Percentiles rank a stretch among this genome's conserved stretches.
Evolutionary conservation across 306 rosid species (phyloP).

Genomic region (Cyclanthera cordifolia): DNA sequence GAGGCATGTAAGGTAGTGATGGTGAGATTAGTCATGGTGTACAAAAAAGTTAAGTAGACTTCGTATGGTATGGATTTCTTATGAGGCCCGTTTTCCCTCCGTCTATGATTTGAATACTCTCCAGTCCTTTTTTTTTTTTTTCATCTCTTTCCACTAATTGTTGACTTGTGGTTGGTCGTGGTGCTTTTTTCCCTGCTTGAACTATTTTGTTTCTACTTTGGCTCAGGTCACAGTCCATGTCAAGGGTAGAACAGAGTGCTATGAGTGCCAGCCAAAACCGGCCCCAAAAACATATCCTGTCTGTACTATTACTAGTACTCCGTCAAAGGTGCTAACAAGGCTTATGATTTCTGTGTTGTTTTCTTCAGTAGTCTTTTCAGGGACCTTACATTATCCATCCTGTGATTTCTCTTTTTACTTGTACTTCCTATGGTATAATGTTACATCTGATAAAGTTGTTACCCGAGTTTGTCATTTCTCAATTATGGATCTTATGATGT

Average conservation of each 20-base stretch:
- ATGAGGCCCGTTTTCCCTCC: neutral
- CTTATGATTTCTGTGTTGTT: neutral
- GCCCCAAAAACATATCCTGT: conserved; percentile 98
- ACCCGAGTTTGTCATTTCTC: neutral
- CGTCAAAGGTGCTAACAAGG: conserved; percentile 62
- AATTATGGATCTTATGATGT: neutral
- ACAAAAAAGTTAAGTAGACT: neutral
- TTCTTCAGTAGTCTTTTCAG: neutral
- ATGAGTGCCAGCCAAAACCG: conserved; percentile 95
- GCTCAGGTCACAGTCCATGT: conserved; percentile 88
- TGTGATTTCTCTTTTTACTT: neutral
- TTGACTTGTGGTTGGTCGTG: conserved; percentile 8
- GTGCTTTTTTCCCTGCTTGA: conserved; percentile 10
- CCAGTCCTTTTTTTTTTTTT: neutral
- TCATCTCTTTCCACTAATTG: neutral
- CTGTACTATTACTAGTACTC: conserved; percentile 95
- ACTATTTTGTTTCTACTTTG: conserved; percentile 17
- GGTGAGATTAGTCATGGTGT: neutral
- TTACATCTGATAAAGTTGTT: neutral
- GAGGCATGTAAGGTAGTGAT: neutral
- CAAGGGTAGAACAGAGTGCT: conserved; percentile 95
- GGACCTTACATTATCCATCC: neutral
- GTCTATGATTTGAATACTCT: neutral
- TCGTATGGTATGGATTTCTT: neutral
- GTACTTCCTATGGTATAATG: neutral